Evolutionary conservation across 2,329 filamentous ascomycete genomes (phyloP).

Genomic region (Paecilomyces formosus): DNA sequence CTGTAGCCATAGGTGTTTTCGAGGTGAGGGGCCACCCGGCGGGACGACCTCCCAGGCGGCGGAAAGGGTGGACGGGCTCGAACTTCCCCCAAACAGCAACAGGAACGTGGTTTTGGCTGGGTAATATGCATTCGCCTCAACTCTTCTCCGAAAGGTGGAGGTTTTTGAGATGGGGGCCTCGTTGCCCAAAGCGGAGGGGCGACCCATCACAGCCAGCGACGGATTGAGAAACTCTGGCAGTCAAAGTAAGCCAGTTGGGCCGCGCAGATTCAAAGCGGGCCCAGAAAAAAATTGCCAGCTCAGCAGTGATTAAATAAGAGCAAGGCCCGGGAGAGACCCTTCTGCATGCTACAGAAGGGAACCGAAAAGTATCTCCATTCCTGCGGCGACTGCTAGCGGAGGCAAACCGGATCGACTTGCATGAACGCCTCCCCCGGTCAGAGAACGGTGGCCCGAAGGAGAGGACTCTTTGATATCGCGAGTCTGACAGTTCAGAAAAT

Average conservation of each 20-base stretch:
- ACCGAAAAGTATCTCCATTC: not conserved
- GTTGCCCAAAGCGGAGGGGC: constrained; percentile 23
- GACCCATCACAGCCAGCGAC: constrained; percentile 13
- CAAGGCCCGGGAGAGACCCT: not conserved
- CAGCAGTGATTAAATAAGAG: constrained; percentile 13
- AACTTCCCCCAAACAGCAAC: constrained; percentile 1
- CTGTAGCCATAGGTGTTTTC: not conserved
- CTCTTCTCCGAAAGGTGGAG: constrained; percentile 3
- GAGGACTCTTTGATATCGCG: not conserved
- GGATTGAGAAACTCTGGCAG: constrained; percentile 11
- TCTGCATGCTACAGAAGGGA: constrained; percentile 1
- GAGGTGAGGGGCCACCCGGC: not conserved
- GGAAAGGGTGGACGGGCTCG: not conserved
- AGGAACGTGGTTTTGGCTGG: constrained; percentile 4
- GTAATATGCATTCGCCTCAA: not conserved
- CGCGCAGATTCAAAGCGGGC: constrained; percentile 15
- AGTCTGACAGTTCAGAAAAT: constrained; percentile 4
- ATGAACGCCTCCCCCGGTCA: constrained; percentile 13
- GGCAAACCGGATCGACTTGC: constrained; percentile 21
- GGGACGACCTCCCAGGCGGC: not conserved
- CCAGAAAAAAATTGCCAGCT: constrained; percentile 21
- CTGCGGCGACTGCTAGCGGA: constrained; percentile 2
- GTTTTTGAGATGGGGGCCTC: constrained; percentile 8
- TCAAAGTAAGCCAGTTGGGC: constrained; percentile 7
- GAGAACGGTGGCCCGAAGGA: constrained; percentile 3